A percentile compares a stretch with the other conserved stretches of the same genome.
phyloP scores from a whole-genome alignment of 2,329 filamentous ascomycete genomes.

The Dactylonectria macrodidyma region DNA sequence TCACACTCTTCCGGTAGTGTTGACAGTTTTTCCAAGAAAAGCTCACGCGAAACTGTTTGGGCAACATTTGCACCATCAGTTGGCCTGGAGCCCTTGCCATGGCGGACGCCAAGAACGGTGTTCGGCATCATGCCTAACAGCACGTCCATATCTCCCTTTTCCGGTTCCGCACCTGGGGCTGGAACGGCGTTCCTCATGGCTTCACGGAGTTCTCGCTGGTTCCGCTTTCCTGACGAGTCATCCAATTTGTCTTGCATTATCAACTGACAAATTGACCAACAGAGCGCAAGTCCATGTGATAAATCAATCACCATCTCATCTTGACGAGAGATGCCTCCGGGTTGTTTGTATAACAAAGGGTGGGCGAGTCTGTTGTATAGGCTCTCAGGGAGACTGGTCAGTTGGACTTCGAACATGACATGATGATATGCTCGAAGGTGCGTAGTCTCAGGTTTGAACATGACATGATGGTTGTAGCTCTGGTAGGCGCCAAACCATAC shows the following conservation, averaged over 20 bases:
- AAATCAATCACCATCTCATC: constrained; percentile 27
- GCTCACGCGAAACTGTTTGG: not conserved
- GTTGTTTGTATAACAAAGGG: too few species aligned
- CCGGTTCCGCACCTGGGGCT: not conserved
- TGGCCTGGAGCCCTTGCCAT: not conserved
- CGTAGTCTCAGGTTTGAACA: not conserved
- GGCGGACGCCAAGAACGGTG: not conserved
- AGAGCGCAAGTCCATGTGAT: constrained; percentile 22
- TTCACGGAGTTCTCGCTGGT: not conserved
- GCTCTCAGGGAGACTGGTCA: too few species aligned
- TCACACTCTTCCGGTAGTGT: not conserved
- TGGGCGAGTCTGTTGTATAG: too few species aligned
- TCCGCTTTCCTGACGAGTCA: not conserved
- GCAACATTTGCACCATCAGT: not conserved
- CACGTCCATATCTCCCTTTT: not conserved
- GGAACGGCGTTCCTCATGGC: not conserved
- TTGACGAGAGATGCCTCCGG: too few species aligned
- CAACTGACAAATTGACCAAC: constrained; percentile 23
- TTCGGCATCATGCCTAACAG: not conserved
- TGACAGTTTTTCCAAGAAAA: not conserved
- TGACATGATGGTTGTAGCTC: not conserved
- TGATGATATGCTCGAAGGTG: not conserved
- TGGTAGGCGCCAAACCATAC: not conserved
- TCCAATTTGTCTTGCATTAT: constrained; percentile 20
- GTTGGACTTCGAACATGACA: constrained; percentile 25